A percentile compares a stretch with the other conserved stretches of the same genome.
Conservation (phyloP, 768 basidiomycete genomes). For the Tulasnella sp. region DNA sequence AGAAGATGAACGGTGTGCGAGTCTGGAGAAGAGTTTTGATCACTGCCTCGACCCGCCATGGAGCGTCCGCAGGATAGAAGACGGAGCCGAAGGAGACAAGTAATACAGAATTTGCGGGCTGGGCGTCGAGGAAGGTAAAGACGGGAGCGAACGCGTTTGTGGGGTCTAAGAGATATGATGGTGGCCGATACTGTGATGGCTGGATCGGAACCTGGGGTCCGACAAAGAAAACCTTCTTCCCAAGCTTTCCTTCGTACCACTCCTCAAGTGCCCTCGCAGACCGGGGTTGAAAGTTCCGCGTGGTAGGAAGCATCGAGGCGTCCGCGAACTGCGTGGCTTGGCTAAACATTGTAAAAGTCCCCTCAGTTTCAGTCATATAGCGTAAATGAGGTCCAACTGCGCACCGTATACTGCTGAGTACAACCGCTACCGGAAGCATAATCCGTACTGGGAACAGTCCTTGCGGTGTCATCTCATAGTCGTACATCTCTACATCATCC, state of each 20-base stretch:
- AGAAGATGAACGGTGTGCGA: slow-evolving; percentile 7
- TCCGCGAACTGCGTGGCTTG: background rate
- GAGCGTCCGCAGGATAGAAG: background rate
- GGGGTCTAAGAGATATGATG: background rate
- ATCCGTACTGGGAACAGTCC: background rate
- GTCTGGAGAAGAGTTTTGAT: background rate
- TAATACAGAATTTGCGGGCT: background rate
- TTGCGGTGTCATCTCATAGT: slow-evolving; percentile 5
- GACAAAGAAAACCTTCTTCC: slow-evolving; percentile 1
- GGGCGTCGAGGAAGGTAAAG: slow-evolving; percentile 3
- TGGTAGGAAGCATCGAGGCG: background rate
- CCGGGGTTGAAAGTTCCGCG: background rate
- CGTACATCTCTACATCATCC: background rate
- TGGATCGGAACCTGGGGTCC: background rate
- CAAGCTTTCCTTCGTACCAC: background rate
- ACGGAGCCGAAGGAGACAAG: slow-evolving; percentile 3
- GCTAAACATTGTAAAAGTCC: background rate
- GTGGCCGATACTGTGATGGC: background rate
- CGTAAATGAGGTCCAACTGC: background rate
- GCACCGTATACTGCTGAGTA: no score
- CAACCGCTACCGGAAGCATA: background rate
- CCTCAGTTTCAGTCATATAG: background rate
- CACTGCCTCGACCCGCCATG: background rate
- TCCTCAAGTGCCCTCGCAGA: background rate
- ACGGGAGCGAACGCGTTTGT: background rate